Evolutionary conservation across 495 filamentous ascomycete species (phyloP).

Genomic region (Annulohypoxylon nitens): DNA sequence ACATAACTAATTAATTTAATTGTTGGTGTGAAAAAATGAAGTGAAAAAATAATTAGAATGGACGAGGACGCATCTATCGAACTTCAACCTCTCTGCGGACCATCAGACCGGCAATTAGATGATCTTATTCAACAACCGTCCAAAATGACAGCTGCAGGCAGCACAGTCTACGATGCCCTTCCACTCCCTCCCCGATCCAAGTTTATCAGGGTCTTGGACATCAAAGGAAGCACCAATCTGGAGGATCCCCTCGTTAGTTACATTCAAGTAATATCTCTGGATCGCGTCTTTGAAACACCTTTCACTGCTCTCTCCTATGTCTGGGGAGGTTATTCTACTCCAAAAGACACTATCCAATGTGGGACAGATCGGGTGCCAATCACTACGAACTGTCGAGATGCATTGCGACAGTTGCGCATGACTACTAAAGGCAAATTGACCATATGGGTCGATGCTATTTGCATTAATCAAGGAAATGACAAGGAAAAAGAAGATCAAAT

Average conservation of each 20-base stretch:
- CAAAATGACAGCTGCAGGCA: background rate
- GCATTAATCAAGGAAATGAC: background rate
- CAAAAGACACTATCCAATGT: background rate
- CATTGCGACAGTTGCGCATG: background rate
- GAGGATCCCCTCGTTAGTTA: conserved; percentile 3
- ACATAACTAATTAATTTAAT: background rate
- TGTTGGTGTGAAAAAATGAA: background rate
- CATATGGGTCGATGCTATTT: conserved; percentile 9
- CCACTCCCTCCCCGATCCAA: background rate
- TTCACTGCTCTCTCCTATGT: conserved; percentile 11
- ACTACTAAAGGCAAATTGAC: background rate
- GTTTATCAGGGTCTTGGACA: conserved; percentile 3
- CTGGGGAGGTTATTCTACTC: conserved; percentile 9
- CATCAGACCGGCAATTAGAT: background rate
- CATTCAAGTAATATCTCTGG: background rate
- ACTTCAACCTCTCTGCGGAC: background rate
- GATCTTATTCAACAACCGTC: background rate
- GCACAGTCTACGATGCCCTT: background rate
- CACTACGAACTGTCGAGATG: conserved; percentile 4
- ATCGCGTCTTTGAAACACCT: background rate
- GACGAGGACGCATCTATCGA: background rate
- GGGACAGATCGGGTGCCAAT: background rate
- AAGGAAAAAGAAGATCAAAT: conserved; percentile 5
- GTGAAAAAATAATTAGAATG: background rate
- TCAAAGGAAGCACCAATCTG: background rate